Evolutionary conservation across 352 stramenopile species (phyloP).

Genomic region (Globisporangium splendens): DNA sequence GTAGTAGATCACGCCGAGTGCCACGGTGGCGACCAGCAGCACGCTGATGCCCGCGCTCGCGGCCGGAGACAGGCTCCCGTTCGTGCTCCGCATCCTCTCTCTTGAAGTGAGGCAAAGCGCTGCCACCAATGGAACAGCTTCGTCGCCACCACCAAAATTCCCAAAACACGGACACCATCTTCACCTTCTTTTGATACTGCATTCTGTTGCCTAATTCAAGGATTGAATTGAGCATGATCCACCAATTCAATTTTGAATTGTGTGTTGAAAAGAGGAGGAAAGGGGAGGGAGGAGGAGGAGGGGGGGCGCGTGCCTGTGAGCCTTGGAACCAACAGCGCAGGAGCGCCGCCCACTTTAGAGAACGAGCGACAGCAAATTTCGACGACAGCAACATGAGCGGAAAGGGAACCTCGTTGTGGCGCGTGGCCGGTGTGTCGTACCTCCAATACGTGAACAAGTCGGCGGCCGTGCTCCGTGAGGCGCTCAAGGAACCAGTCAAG

Average conservation of each 20-base stretch:
- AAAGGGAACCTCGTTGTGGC: slow-evolving; percentile 85
- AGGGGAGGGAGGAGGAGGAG: neutral
- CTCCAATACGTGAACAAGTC: slow-evolving; percentile 89
- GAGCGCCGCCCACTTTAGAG: slow-evolving; percentile 10
- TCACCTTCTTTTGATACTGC: neutral
- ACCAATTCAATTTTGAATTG: neutral
- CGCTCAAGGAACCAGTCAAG: slow-evolving; percentile 87
- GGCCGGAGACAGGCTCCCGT: slow-evolving; percentile 20
- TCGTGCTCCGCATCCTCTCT: slow-evolving; percentile 20
- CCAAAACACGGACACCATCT: neutral
- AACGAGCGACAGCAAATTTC: slow-evolving; percentile 8
- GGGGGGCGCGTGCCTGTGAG: slow-evolving; percentile 1
- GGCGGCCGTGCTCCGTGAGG: slow-evolving; percentile 61
- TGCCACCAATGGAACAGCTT: neutral
- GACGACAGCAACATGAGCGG: slow-evolving; percentile 41
- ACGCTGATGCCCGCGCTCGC: slow-evolving; percentile 33
- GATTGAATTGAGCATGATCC: no score
- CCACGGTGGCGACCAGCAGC: slow-evolving; percentile 42
- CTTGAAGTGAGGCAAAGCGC: slow-evolving; percentile 4
- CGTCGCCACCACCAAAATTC: slow-evolving; percentile 3
- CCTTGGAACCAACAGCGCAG: slow-evolving; percentile 3
- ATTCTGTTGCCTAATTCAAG: no score
- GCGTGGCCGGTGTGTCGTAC: slow-evolving; percentile 83
- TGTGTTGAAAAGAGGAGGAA: neutral
- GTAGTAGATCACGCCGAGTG: slow-evolving; percentile 44